Percentiles rank a stretch among this genome's conserved stretches.
These are phyloP conservation scores for Saitozyma sp. DNA, from an alignment of 768 basidiomycete species.

Conservation along the genomic window DNA sequence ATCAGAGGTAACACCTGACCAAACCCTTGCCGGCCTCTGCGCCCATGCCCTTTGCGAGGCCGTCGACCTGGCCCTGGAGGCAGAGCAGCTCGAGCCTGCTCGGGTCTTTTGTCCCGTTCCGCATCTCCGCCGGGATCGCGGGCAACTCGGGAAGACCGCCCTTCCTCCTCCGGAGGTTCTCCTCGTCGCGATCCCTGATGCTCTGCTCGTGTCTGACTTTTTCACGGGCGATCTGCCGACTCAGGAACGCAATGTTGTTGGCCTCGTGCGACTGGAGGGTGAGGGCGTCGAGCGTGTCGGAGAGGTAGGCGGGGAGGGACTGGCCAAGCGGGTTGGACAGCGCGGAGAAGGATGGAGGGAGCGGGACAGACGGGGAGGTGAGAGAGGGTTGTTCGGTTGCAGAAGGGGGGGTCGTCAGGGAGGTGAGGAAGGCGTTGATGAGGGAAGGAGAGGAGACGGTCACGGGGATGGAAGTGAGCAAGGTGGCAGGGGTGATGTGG, in stretches of 20 bases:
- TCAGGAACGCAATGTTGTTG: constrained; percentile 83
- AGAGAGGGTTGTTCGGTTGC: constrained; percentile 46
- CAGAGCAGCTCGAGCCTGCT: constrained; percentile 83
- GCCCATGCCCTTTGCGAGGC: constrained; percentile 70
- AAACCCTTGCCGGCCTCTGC: constrained; percentile 65
- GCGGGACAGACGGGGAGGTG: constrained; percentile 22
- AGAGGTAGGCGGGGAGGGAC: constrained; percentile 70
- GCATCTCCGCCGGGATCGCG: constrained; percentile 76
- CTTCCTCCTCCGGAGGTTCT: constrained; percentile 72
- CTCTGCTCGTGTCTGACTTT: constrained; percentile 74
- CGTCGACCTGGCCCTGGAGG: constrained; percentile 83
- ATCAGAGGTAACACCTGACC: constrained; percentile 72
- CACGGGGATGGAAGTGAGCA: constrained; percentile 81
- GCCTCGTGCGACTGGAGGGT: constrained; percentile 87
- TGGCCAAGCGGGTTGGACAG: constrained; percentile 71
- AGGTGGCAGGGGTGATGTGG: constrained; percentile 77
- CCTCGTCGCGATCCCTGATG: constrained; percentile 82
- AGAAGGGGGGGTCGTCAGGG: constrained; percentile 57
- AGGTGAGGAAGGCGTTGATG: constrained; percentile 73
- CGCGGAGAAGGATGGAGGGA: constrained; percentile 63
- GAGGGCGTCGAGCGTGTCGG: constrained; percentile 79
- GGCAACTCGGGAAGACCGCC: constrained; percentile 84
- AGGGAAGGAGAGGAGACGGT: constrained; percentile 79
- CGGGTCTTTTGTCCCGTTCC: constrained; percentile 87
- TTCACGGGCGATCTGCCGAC: constrained; percentile 84